Percentiles rank a stretch among this genome's conserved stretches.
Conservation (phyloP, 176 grass and related monocot species). For the Luzula sylvatica region DNA sequence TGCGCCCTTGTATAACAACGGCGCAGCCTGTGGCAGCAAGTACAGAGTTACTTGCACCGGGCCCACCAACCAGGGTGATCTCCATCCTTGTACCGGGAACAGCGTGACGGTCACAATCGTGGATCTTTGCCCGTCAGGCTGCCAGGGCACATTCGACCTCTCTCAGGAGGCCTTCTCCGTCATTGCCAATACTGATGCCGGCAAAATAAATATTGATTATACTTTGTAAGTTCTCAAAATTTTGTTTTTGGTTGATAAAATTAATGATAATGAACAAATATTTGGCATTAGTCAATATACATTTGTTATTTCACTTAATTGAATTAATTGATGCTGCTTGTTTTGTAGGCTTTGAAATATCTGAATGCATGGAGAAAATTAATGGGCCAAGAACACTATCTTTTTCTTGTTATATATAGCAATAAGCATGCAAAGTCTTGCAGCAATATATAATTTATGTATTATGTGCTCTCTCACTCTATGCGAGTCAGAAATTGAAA, state of each 20-base stretch:
- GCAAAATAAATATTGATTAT: conserved; percentile 39
- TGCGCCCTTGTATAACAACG: conserved; percentile 21
- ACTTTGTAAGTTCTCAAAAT: conserved; percentile 23
- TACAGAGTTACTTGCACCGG: conserved; percentile 28
- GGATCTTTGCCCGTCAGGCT: conserved; percentile 33
- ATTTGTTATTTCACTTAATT: too few relatives aligned
- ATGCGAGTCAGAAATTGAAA: too few relatives aligned
- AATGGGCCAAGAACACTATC: not conserved
- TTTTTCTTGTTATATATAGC: not conserved
- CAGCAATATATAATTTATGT: not conserved
- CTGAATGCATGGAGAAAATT: too few relatives aligned
- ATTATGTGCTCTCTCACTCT: too few relatives aligned
- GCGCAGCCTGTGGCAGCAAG: conserved; percentile 25
- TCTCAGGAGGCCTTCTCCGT: conserved; percentile 46
- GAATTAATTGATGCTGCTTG: not conserved
- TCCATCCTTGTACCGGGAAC: conserved; percentile 30
- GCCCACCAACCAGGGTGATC: conserved; percentile 24
- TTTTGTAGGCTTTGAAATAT: conserved; percentile 9
- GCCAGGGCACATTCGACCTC: conserved; percentile 39
- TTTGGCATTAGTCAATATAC: too few relatives aligned
- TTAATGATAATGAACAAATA: not conserved
- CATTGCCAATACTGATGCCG: conserved; percentile 33
- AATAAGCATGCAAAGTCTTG: conserved; percentile 3
- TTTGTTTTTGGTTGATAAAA: not conserved
- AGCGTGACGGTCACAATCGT: conserved; percentile 37